Base-by-base conservation (phyloP, 495 filamentous ascomycete genomes). In the Podospora tetraspora region DNA sequence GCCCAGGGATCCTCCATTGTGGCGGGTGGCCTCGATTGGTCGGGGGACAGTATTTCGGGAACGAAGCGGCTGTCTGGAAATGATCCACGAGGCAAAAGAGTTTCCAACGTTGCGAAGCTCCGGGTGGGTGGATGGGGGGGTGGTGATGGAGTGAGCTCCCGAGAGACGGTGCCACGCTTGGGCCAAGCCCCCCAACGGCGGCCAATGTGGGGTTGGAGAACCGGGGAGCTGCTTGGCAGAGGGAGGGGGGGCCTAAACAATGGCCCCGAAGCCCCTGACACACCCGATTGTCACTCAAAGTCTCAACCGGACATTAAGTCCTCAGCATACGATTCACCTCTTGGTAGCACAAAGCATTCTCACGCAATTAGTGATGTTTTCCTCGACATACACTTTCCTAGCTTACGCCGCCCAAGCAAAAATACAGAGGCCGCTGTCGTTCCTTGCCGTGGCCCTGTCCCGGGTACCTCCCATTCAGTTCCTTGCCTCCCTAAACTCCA, bases 1-100 rank as follows among this genome's bases (percentile, higher is more conserved):
- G 77, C 79, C 78, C 79, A 81, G 22, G 79, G 78, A 37, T 77
- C 76, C 68, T 79, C 78, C 73, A 75, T 78, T 69, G 67, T 72
- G 59, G 32, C 13, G n/a, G 63, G 2, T 52, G 43, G 11, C 32
- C 23, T 62, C 30, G 66, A 5, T 57, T 69, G 58, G 0, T 59
- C 27, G 29, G 62, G 22, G 61, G 34, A 13, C 10, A 13, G 1
- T 29, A 62, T 63, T 61, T 24, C 30, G 16, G 22, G 30, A 25
- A 57, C 19, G 27, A 25, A 21, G 22, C 19, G 23, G 21, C 9
- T n/a, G 6, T n/a, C n/a, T n/a, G 19, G 19, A 52, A 52, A 52
- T 52, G 43, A 52, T 7, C 32, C 6, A n/a, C 16, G 16, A 52
- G n/a, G 43, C 43, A 52, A 52, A 37, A 52, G 19, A 0, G 43